phyloP scores from a whole-genome alignment of 768 basidiomycete genomes.

The Rhizopogon roseolus region DNA sequence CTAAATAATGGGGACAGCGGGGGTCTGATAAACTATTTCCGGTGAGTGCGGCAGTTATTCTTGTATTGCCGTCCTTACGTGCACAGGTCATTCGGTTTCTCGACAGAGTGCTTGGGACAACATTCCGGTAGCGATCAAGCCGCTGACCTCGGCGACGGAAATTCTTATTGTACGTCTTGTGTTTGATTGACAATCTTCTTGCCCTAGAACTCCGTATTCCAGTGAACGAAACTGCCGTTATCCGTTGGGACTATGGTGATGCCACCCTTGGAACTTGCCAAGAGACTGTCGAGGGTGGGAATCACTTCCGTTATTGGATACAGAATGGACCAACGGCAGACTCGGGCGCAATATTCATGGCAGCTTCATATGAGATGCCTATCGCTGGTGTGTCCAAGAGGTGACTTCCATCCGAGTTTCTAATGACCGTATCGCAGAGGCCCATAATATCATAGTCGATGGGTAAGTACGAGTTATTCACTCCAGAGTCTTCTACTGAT shows the following conservation, averaged over 20 bases:
- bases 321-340: slow-evolving; percentile 65
- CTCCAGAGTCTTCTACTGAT: background rate
- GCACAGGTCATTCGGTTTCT: slow-evolving; percentile 63
- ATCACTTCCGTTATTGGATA: slow-evolving; percentile 86
- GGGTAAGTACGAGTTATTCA: slow-evolving; percentile 38
- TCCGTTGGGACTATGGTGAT: slow-evolving; percentile 83
- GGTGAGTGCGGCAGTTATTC: slow-evolving; percentile 39
- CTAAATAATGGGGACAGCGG: slow-evolving; percentile 56
- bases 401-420: background rate
- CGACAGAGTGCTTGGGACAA: slow-evolving; percentile 81
- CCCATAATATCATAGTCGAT: slow-evolving; percentile 69
- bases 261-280: slow-evolving; percentile 77
- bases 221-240: slow-evolving; percentile 82
- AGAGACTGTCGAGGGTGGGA: slow-evolving; percentile 82
- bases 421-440: slow-evolving; percentile 25
- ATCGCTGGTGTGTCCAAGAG: slow-evolving; percentile 40
- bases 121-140: slow-evolving; percentile 62
- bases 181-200: background rate
- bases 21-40: slow-evolving; percentile 76
- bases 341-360: slow-evolving; percentile 75
- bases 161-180: slow-evolving; percentile 53
- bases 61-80: background rate
- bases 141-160: slow-evolving; percentile 81
- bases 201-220: background rate
- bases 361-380: slow-evolving; percentile 68